A percentile compares a stretch with the other conserved stretches of the same genome.
Conservation (phyloP, 1,139 yeast species). For the Casaregolazyma suthepensis region DNA sequence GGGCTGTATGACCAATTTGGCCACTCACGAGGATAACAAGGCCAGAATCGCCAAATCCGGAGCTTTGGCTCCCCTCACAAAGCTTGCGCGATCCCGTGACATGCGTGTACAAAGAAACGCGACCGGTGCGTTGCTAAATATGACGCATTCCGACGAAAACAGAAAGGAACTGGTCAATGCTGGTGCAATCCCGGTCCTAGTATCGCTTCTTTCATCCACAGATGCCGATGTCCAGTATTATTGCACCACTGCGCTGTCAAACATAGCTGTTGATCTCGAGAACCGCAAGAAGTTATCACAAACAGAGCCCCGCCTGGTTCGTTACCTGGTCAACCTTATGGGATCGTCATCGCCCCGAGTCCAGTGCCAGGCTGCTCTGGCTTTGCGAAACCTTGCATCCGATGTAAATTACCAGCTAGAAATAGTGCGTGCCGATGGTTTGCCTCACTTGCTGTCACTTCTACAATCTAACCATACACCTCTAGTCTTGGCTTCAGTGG, state of each 20-base stretch:
- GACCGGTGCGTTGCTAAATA: slow-evolving; percentile 92
- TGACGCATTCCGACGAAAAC: slow-evolving; percentile 97
- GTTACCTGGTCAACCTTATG: slow-evolving; percentile 85
- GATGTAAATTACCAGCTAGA: slow-evolving; percentile 90
- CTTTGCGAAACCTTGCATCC: slow-evolving; percentile 89
- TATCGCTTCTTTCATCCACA: slow-evolving; percentile 74
- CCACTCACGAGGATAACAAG: slow-evolving; percentile 97
- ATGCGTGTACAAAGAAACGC: slow-evolving; percentile 97
- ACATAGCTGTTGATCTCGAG: slow-evolving; percentile 91
- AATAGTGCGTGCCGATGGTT: slow-evolving; percentile 91
- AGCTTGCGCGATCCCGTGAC: slow-evolving; percentile 89
- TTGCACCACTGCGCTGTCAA: slow-evolving; percentile 94
- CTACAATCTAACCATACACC: slow-evolving; percentile 90
- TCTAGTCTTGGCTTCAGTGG: slow-evolving; percentile 90
- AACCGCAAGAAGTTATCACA: slow-evolving; percentile 84
- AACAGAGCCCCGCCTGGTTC: slow-evolving; percentile 90
- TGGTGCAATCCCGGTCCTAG: slow-evolving; percentile 95
- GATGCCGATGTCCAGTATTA: slow-evolving; percentile 98
- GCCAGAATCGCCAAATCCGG: slow-evolving; percentile 94
- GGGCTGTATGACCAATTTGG: slow-evolving; percentile 95
- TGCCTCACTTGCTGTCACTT: slow-evolving; percentile 83
- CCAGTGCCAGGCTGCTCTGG: slow-evolving; percentile 97
- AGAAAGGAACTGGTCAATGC: slow-evolving; percentile 95
- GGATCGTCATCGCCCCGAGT: slow-evolving; percentile 85
- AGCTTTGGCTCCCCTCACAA: slow-evolving; percentile 90